phyloP scores from a whole-genome alignment of 148 eudicot species.

The Camellia japonica region DNA sequence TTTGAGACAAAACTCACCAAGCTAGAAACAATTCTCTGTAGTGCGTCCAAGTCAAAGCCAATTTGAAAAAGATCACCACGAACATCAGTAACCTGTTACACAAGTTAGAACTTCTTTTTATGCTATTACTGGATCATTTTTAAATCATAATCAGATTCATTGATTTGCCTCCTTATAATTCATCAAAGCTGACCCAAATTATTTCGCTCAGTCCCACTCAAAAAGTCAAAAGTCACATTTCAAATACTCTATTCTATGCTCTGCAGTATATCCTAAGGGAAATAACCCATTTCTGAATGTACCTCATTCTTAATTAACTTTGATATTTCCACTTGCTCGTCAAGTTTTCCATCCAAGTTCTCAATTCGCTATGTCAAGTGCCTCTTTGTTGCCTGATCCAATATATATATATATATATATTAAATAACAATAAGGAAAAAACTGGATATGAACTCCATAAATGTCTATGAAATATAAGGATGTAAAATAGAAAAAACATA shows the following conservation, averaged over 20 bases:
- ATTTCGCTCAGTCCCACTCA: too few relatives aligned
- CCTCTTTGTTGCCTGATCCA: constrained; percentile 65
- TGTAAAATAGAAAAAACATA: background rate
- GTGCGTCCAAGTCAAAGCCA: constrained; percentile 46
- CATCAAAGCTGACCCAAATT: background rate
- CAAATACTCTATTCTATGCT: background rate
- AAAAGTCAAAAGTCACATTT: too few relatives aligned
- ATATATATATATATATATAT: too few relatives aligned
- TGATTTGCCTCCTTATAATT: background rate
- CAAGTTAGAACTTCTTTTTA: constrained; percentile 15
- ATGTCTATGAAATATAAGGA: background rate
- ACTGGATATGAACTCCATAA: background rate
- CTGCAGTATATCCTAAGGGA: background rate
- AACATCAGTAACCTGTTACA: constrained; percentile 63
- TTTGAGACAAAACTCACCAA: constrained; percentile 57
- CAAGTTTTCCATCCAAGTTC: constrained; percentile 78
- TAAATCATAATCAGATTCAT: background rate
- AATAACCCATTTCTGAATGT: background rate
- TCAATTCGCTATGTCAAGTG: constrained; percentile 85
- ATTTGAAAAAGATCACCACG: constrained; percentile 63
- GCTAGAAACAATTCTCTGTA: constrained; percentile 51
- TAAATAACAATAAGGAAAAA: background rate
- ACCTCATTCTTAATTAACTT: constrained; percentile 67
- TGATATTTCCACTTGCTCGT: constrained; percentile 70
- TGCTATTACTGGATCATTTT: background rate